Evolutionary conservation across 192 early-diverging fungal species (phyloP).

Genomic region (Coemansia furcata): DNA sequence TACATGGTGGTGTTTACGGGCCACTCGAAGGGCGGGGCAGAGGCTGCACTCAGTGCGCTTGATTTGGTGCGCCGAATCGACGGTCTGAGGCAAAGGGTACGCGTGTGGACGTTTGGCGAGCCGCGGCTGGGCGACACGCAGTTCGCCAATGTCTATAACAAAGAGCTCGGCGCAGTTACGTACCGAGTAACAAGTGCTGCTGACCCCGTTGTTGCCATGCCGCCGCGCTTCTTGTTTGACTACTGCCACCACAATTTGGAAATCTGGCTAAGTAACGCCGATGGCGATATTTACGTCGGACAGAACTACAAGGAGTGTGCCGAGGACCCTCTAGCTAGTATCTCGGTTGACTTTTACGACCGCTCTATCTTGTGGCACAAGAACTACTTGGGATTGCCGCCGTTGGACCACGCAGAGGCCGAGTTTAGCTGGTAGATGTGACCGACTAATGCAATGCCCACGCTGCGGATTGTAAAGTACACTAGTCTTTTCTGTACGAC

Average conservation of each 20-base stretch:
- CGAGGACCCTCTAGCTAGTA: constrained; percentile 44
- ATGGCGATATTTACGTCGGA: constrained; percentile 40
- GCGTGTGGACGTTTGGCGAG: constrained; percentile 50
- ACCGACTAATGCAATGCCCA: not conserved
- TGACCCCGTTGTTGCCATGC: constrained; percentile 46
- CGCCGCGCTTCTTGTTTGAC: constrained; percentile 34
- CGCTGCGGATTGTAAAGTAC: not conserved
- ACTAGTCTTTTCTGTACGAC: not conserved
- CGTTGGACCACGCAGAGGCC: constrained; percentile 40
- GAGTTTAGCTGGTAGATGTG: constrained; percentile 39
- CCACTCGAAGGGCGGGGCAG: constrained; percentile 47
- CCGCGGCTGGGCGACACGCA: constrained; percentile 36
- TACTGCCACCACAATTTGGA: constrained; percentile 46
- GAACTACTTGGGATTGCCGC: constrained; percentile 47
- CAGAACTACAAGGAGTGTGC: constrained; percentile 22
- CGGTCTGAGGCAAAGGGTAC: constrained; percentile 16
- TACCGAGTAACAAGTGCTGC: constrained; percentile 37
- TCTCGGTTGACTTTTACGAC: constrained; percentile 36
- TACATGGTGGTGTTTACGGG: constrained; percentile 47
- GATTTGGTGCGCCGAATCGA: constrained; percentile 27
- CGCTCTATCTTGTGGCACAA: constrained; percentile 44
- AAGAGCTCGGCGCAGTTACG: constrained; percentile 25
- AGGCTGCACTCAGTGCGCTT: constrained; percentile 38
- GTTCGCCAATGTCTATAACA: constrained; percentile 40
- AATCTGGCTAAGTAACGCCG: constrained; percentile 36